Evolutionary conservation across 371 early-diverging fungal genomes (phyloP), one percentile per base, ranked within the genome.

Genomic region (Dinochytrium kinnereticum): DNA sequence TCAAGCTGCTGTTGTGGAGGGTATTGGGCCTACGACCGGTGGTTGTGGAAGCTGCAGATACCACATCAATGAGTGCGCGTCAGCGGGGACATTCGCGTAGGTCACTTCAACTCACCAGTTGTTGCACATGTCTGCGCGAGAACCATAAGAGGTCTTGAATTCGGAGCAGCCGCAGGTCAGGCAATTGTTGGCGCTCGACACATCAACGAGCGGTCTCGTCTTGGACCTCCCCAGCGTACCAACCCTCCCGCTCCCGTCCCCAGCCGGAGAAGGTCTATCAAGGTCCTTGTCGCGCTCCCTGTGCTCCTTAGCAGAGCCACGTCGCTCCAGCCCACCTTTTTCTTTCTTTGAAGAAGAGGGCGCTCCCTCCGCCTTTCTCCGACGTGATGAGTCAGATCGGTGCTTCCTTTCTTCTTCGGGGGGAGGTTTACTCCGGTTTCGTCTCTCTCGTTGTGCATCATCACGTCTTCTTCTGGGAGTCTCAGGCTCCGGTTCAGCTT

Each of bases 141-240:
- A 21, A 3, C 51, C 66, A 34, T 61, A 36, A 7, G 61, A 30
- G 7, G 61, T 34, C 15, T 24, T 74, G 28, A 64, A 74, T 51
- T 78, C 81, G 55, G 75, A 76, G 67, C 81, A 81, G 3, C 78
- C 78, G 59, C 81, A 81, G 34, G 55, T 66, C 19, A 59, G 33
- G 55, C 81, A 78, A 61, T 78, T 81, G 50, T 65, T 72, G 26
- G 44, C 40, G 51, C 76, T 73, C 13, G 67, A 68, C 5, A 78
- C 50, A 49, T 78, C 81, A 39, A 81, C 69, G 50, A 78, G 64
- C 44, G 76, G 73, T 68, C 61, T 67, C 24, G 44, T 31, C 51
- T 61, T 38, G 38, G 65, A 38, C 31, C 71, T 59, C 55, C 67
- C 39, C 33, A 36, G 3, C 10, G 64, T 53, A 28, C 36, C 61